These are phyloP conservation scores for Salmacisia buchloeana DNA, from an alignment of 1,284 basidiomycete species.

Conservation along the genomic window DNA sequence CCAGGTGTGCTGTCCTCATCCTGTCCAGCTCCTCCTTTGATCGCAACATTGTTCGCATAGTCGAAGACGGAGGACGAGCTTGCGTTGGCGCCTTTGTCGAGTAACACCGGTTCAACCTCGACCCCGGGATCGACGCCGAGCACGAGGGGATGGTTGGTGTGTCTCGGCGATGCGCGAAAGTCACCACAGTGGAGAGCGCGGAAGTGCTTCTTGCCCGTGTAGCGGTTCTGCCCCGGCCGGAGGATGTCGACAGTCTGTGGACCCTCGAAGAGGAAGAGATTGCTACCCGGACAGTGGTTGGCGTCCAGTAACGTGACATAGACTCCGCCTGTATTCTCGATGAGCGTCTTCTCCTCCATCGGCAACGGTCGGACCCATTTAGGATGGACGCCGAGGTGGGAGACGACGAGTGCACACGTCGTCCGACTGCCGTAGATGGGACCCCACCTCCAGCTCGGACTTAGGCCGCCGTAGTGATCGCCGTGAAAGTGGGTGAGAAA, in stretches of 20 bases:
- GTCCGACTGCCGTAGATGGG: slow-evolving; percentile 84
- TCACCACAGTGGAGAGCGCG: slow-evolving; percentile 95
- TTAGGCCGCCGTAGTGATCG: slow-evolving; percentile 54
- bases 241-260: slow-evolving; percentile 73
- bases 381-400: slow-evolving; percentile 78
- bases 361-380: slow-evolving; percentile 82
- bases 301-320: slow-evolving; percentile 90
- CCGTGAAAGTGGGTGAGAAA: slow-evolving; percentile 61
- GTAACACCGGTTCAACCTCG: not conserved
- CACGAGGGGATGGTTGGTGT: slow-evolving; percentile 28
- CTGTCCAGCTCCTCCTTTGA: too few relatives aligned
- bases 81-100: not conserved
- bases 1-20: too few relatives aligned
- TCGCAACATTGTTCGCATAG: too few relatives aligned
- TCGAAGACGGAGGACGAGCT: not conserved
- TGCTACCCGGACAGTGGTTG: slow-evolving; percentile 90
- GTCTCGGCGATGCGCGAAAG: slow-evolving; percentile 50
- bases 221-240: not conserved
- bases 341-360: slow-evolving; percentile 66
- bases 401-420: slow-evolving; percentile 82
- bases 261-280: slow-evolving; percentile 88
- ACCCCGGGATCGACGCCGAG: not conserved
- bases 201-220: slow-evolving; percentile 57
- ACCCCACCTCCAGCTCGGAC: slow-evolving; percentile 75
- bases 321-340: slow-evolving; percentile 80